These are phyloP conservation scores for Lasiodiplodia theobromae DNA, from an alignment of 2,329 filamentous ascomycete genomes.

Conservation along the genomic window DNA sequence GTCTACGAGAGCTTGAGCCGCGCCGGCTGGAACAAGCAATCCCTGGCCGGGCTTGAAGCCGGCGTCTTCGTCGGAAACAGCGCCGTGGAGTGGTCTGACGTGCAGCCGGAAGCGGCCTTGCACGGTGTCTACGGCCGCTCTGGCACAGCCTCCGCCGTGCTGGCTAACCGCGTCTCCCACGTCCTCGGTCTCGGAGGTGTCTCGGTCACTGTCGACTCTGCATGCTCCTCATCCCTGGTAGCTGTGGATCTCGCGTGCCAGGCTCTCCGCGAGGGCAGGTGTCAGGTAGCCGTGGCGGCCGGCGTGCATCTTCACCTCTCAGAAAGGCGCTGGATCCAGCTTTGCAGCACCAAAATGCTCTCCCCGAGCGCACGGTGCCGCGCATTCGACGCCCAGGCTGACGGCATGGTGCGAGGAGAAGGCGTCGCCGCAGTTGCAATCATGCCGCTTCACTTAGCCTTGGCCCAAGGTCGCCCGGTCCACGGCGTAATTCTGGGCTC, in stretches of 20 bases:
- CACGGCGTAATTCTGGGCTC: slow-evolving; percentile 52
- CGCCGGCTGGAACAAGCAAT: slow-evolving; percentile 31
- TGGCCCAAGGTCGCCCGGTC: slow-evolving; percentile 61
- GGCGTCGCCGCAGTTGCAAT: slow-evolving; percentile 65
- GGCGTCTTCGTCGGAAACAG: slow-evolving; percentile 37
- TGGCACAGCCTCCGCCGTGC: slow-evolving; percentile 39
- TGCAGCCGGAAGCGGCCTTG: slow-evolving; percentile 1
- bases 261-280: neutral
- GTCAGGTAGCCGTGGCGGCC: slow-evolving; percentile 30
- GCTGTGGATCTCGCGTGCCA: slow-evolving; percentile 35
- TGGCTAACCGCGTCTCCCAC: slow-evolving; percentile 40
- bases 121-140: slow-evolving; percentile 16
- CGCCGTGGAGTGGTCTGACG: slow-evolving; percentile 35
- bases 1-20: slow-evolving; percentile 34
- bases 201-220: slow-evolving; percentile 42
- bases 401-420: slow-evolving; percentile 71
- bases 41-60: slow-evolving; percentile 32
- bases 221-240: slow-evolving; percentile 40
- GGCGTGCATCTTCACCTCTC: slow-evolving; percentile 37
- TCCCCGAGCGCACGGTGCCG: slow-evolving; percentile 41
- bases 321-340: slow-evolving; percentile 35
- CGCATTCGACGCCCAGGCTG: slow-evolving; percentile 59
- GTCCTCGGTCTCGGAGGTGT: slow-evolving; percentile 42
- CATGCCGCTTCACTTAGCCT: slow-evolving; percentile 56
- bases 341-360: slow-evolving; percentile 34